Base-by-base conservation (phyloP, 805 yeast genomes). In the Metschnikowia lachancei region DNA sequence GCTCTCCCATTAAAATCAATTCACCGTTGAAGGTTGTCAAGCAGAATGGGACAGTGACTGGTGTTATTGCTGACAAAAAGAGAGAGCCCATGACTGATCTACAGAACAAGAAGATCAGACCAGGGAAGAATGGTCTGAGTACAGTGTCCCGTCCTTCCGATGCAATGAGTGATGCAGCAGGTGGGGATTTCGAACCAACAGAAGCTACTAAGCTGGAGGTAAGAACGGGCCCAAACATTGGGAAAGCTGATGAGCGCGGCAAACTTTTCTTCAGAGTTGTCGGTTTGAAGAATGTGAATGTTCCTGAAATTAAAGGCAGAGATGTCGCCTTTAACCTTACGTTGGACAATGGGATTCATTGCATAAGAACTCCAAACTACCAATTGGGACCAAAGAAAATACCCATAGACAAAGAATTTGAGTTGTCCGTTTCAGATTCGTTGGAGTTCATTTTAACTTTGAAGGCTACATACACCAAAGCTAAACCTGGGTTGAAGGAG, bases 261-360 rank as follows among this genome's bases (percentile, higher is more conserved):
- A 68, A 80, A 28, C 58, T 82, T 7, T 83, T 82, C 61, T 56
- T 83, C 34, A 64, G 77, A 37, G 64, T 83, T 12, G 65, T 75
- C 41, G 75, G 75, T 1, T 60, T 81, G 37, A 66, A 67, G 45
- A 72, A 70, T 26, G 55, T 82, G 19, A 61, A 63, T n/a, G 59
- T 83, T 33, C 77, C 82, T 1, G 80, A 76, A 17, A 53, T 78
- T 26, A 57, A 54, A 17, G 61, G 63, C 7, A 76, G 75, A 40
- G 64, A 75, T 16, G 82, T 80, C 1, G 69, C 72, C 45, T 75
- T 80, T 59, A 72, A 76, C 43, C 53, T 82, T 16, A 76, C 80
- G 4, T 66, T 84, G 44, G 97, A 90, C 61, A 90, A 90, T 61
- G 95, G 96, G 5, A 80, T 81, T 32, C 95, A 90, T 60, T 78